Evolutionary conservation across 2,329 filamentous ascomycete genomes (phyloP).

Genomic region (Tolypocladium nubicola): DNA sequence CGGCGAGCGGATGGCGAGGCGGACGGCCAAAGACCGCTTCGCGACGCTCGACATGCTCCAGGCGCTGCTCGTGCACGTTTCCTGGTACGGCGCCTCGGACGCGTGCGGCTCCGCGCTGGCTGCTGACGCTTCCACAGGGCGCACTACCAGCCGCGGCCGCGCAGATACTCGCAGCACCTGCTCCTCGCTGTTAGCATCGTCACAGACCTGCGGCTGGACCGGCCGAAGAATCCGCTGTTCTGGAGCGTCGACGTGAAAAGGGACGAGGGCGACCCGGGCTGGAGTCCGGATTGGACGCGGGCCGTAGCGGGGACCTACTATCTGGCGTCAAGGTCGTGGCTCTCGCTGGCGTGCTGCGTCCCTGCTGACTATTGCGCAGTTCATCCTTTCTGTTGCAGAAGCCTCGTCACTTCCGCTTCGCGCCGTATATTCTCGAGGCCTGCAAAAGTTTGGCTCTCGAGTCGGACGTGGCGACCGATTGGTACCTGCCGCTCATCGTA

Average conservation of each 20-base stretch:
- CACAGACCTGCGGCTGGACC: neutral
- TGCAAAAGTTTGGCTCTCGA: neutral
- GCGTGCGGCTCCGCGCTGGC: neutral
- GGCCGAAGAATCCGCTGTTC: neutral
- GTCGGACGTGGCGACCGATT: neutral
- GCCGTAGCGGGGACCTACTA: neutral
- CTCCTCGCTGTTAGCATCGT: neutral
- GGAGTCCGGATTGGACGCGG: neutral
- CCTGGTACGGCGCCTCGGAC: neutral
- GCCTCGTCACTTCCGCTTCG: neutral
- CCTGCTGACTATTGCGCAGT: neutral
- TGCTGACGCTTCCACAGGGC: neutral
- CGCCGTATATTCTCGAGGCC: neutral
- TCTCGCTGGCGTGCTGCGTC: neutral
- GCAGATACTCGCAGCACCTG: neutral
- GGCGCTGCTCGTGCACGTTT: neutral
- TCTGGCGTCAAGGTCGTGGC: neutral
- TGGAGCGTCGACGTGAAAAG: neutral
- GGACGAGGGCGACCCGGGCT: neutral
- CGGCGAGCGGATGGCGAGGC: neutral
- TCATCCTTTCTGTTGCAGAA: neutral
- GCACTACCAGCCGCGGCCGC: neutral
- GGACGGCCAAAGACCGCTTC: neutral
- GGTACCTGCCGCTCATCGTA: neutral
- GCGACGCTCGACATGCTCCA: neutral